Evolutionary conservation across 257 asterid species (phyloP).

Genomic region (Scutellaria baicalensis): DNA sequence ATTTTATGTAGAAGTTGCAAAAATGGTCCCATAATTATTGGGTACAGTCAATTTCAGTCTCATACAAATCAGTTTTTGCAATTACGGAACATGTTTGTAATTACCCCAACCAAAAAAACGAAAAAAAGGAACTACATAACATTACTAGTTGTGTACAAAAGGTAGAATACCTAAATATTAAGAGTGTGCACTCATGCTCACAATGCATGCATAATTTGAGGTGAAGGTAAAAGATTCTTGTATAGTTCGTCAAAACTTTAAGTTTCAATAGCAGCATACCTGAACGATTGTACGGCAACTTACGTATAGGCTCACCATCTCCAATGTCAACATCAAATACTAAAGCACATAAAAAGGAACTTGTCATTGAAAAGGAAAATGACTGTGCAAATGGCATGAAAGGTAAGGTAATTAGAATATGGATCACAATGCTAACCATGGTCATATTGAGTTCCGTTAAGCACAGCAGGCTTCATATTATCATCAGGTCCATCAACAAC

Average conservation of each 20-base stretch:
- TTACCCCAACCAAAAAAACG: not conserved
- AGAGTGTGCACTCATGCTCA: not conserved
- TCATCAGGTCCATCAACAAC: slow-evolving; percentile 96
- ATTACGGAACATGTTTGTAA: too few relatives aligned
- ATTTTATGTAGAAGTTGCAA: too few relatives aligned
- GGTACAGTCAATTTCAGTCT: too few relatives aligned
- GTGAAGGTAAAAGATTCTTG: not conserved
- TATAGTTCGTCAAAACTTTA: not conserved
- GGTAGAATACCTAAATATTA: not conserved
- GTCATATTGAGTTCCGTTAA: slow-evolving; percentile 71
- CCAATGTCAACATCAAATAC: slow-evolving; percentile 99
- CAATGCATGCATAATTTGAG: not conserved
- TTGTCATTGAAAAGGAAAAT: slow-evolving; percentile 20
- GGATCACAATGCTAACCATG: slow-evolving; percentile 49
- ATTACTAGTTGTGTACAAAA: not conserved
- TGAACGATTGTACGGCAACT: slow-evolving; percentile 87
- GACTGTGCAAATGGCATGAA: slow-evolving; percentile 5
- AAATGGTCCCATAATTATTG: too few relatives aligned
- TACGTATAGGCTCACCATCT: slow-evolving; percentile 95
- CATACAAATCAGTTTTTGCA: too few relatives aligned
- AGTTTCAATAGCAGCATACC: slow-evolving; percentile 37
- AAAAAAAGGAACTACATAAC: not conserved
- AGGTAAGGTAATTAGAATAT: slow-evolving; percentile 15
- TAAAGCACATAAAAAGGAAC: slow-evolving; percentile 27
- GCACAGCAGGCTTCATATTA: slow-evolving; percentile 42